Conservation (phyloP, 1,139 yeast genomes). For the Spencermartinsiella ligniputridi region DNA sequence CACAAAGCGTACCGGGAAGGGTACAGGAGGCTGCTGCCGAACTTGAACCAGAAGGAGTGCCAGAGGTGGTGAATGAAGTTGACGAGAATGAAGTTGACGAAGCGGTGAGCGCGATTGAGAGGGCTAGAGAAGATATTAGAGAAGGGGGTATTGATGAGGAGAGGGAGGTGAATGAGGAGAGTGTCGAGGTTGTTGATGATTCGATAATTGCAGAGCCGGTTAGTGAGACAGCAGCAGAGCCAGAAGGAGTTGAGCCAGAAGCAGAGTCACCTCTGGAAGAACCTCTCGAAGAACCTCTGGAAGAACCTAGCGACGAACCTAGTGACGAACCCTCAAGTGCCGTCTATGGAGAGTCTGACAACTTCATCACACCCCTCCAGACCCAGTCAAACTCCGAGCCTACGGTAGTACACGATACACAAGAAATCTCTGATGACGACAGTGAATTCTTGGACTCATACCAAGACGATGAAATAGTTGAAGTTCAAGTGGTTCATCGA, state of each 20-base stretch:
- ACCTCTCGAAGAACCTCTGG: background rate
- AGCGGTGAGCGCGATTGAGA: background rate
- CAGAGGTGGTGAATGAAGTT: background rate
- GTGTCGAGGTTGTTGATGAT: background rate
- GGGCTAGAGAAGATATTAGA: background rate
- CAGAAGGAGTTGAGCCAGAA: background rate
- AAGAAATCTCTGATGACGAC: slow-evolving; percentile 9
- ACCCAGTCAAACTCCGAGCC: too few species aligned
- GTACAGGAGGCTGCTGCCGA: background rate
- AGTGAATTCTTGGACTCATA: slow-evolving; percentile 16
- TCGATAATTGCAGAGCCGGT: background rate
- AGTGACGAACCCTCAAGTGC: background rate
- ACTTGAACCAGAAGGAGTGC: background rate
- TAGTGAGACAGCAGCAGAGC: background rate
- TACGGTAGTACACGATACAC: slow-evolving; percentile 3
- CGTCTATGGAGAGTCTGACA: too few species aligned
- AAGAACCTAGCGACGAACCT: background rate
- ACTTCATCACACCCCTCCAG: too few species aligned
- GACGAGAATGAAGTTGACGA: background rate
- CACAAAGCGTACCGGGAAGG: background rate
- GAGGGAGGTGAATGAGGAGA: background rate
- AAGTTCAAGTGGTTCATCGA: slow-evolving; percentile 8
- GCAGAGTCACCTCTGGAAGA: background rate
- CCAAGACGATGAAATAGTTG: slow-evolving; percentile 12
- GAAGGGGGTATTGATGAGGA: background rate